Base-by-base conservation (phyloP, 129 eudicot species). In the Chrysanthemum makinoi region DNA sequence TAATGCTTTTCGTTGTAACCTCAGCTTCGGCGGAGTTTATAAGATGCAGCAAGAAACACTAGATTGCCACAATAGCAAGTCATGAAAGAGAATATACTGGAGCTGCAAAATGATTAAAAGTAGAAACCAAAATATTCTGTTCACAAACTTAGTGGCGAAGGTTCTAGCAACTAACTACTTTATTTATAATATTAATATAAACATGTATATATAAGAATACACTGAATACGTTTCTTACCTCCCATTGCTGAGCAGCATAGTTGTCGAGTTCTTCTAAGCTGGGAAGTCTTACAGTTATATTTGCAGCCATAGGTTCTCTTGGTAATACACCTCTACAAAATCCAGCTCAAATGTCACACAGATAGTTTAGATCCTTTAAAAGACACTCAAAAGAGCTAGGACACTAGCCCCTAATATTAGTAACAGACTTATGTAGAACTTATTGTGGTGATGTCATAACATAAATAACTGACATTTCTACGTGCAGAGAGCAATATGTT, bases 1-100 rank as follows among this genome's bases (percentile, higher is more conserved):
- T 93, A 68, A 93, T 79, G 76, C 87, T 93, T 77, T 81, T 85
- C 51, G 93, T 80, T 65, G 76, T 84, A 71, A 63, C 72, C 80
- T 89, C 96, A 65, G 80, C 98, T 80, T 87, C 92, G 6, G 83
- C 71, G 51, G 98, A 93, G 85, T 72, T 93, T 82, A 93, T 93
- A 53, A 93, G 98, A 82, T 93, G 96, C 90, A 93, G 88, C 88
- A 93, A 81, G 81, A 93, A 93, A 82, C 87, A 79, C 98, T 93
- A 87, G 57, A 81, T 72, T 85, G 73, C 75, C 78, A 82, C 81
- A 80, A 72, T 68, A 62, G 69, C 63, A 84, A 77, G 65, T 70
- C 82, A 68, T 66, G 78, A 83, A 79, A 71, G 76, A 74, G 74
- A 64, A 50, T 68, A 74, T 53, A 78, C 61, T 54, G 49, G 72